Conservation (phyloP, 2,329 filamentous ascomycete species). For the Fusarium aywerte region DNA sequence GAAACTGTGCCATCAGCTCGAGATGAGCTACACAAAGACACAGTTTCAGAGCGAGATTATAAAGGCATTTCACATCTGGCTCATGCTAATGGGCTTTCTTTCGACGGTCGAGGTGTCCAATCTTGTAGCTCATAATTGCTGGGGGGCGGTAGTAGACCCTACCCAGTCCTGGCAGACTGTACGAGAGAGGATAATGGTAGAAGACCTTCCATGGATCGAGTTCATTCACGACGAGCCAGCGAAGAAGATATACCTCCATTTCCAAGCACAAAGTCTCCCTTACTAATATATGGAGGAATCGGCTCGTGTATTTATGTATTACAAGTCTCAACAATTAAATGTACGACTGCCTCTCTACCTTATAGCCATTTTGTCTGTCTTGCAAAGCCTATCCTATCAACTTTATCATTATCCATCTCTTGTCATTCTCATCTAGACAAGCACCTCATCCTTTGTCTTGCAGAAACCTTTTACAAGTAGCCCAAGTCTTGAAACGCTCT, state of each 20-base stretch:
- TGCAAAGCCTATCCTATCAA: accelerated
- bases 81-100: background rate
- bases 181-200: accelerated
- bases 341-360: background rate
- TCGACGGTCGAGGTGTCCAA: background rate
- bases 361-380: background rate
- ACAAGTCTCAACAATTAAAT: too few species aligned
- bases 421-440: background rate
- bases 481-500: slow-evolving; percentile 45
- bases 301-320: accelerated
- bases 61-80: background rate
- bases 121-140: accelerated
- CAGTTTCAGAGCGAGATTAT: accelerated
- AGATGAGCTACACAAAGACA: accelerated
- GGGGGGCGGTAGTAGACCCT: accelerated
- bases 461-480: slow-evolving; percentile 3
- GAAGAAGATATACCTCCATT: accelerated
- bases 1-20: background rate
- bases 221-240: background rate
- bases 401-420: background rate
- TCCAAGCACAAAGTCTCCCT: background rate
- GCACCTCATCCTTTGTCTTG: too few species aligned
- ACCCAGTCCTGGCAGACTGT: background rate
- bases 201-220: background rate
- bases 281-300: accelerated